A percentile compares a stretch with the other conserved stretches of the same genome.
Conservation (phyloP, 148 eudicot species). For the Hydrangea macrophylla region DNA sequence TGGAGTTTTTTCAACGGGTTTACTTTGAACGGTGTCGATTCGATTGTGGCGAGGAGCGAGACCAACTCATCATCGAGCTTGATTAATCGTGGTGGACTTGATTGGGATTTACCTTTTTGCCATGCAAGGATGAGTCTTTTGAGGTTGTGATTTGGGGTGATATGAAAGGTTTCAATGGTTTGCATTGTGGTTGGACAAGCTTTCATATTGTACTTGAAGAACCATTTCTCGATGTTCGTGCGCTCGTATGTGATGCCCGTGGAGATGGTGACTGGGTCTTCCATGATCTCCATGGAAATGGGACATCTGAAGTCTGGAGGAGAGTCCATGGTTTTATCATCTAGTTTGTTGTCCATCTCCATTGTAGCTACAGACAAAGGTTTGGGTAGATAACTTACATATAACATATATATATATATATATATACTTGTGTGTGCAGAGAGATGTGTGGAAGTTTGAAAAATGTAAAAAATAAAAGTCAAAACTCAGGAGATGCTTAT, state of each 20-base stretch:
- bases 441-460: slow-evolving; percentile 10
- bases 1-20: slow-evolving; percentile 33
- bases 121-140: slow-evolving; percentile 41
- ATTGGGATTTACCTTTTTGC: slow-evolving; percentile 9
- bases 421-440: not conserved
- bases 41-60: slow-evolving; percentile 25
- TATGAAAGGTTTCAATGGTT: slow-evolving; percentile 10
- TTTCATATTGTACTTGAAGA: slow-evolving; percentile 31
- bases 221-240: slow-evolving; percentile 47
- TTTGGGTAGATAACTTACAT: too few relatives aligned
- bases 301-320: slow-evolving; percentile 56
- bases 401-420: not conserved
- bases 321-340: slow-evolving; percentile 29
- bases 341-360: not conserved
- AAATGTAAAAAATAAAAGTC: slow-evolving; percentile 1
- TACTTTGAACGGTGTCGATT: slow-evolving; percentile 45
- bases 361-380: not conserved
- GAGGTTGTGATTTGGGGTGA: slow-evolving; percentile 54
- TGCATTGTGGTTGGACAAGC: slow-evolving; percentile 56
- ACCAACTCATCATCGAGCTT: slow-evolving; percentile 36
- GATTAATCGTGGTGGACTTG: slow-evolving; percentile 12
- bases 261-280: slow-evolving; percentile 53
- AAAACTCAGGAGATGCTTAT: slow-evolving; percentile 3
- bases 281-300: slow-evolving; percentile 56
- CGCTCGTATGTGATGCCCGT: slow-evolving; percentile 52